Base-by-base conservation (phyloP, 73 alveolate species). In the Paramecium bursaria region DNA sequence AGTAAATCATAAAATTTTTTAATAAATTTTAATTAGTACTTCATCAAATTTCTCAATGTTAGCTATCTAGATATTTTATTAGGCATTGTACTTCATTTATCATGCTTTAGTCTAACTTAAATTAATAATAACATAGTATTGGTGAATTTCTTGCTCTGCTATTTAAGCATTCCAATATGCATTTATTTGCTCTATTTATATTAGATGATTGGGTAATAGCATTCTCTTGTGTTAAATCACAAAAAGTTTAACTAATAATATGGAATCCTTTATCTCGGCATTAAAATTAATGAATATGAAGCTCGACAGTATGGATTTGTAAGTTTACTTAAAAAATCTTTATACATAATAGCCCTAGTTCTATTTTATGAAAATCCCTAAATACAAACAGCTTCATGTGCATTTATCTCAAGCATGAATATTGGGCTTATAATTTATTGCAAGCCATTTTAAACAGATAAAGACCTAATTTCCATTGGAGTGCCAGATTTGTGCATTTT, bases 401-500 rank as follows among this genome's bases (percentile, higher is more conserved):
- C 50, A 13, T n/a, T 55, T 0, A 15, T 49, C 17, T 55, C 50
- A 3, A 15, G 29, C 31, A 26, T 55, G 11, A 55, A 55, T 55
- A 10, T 25, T 25, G 48, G 49, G 4, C 31, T 55, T 26, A 27
- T 55, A 11, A 4, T 55, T 2, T 55, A 26, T 55, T 23, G 31
- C 3, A 55, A 55, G 25, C 75, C 75, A 9, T 55, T 55, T 55
- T 11, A 55, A 25, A 25, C 75, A 26, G 31, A 26, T 14, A 55
- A 25, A 10, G 21, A n/a, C 25, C 31, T 55, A n/a, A 55, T 55
- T 6, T n/a, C 25, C 21, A n/a, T 26, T 5, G 75, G 29, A 25
- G 17, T 55, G n/a, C 75, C 75, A 11, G 75, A 55, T 55, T 55
- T 55, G 13, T 27, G 75, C 31, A 55, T 55, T 10, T 55, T 55